Base-by-base conservation (phyloP, 192 early-diverging fungal genomes). In the Mortierella antarctica region DNA sequence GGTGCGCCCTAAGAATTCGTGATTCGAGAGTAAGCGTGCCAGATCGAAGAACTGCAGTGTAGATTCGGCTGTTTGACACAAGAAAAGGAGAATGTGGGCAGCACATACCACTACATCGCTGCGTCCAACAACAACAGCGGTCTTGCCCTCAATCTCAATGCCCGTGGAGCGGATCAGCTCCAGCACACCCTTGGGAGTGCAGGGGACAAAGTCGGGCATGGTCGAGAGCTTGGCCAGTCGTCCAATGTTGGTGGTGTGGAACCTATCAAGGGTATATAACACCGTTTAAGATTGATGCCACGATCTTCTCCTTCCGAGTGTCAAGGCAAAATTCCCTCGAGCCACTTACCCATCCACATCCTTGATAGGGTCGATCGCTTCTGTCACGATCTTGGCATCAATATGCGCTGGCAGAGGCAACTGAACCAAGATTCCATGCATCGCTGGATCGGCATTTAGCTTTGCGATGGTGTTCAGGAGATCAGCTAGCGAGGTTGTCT, bases 381-480 rank as follows among this genome's bases (percentile, higher is more conserved):
- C 95, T 50, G 94, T 96, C 46, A 98, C 86, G 20, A 88, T 84
- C 62, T 84, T 83, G 72, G 97, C 96, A 72, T 93, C 91, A 52
- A 99, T 88, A 71, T 95, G 93, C 2, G 85, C 83, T 14, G 98
- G 96, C 12, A 99, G 83, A 31, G 98, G 98, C 70, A 99, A 86
- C 83, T 99, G 98, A 59, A 98, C 96, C 15, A 99, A 84, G 63
- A 99, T 93, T 41, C 98, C 98, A 82, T 98, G 97, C n/a, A 97
- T 88, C 6, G 71, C 51, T 0, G 86, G 86, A 74, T 98, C 93
- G 45, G 91, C 80, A 77, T 98, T 98, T 56, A 99, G 82, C 11
- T 83, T 65, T 47, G 90, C 81, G 47, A 99, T 87, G 39, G 83
- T 83, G 13, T 65, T 68, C 51, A 97, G 74, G 48, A 99, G 82